Percentiles rank a stretch among this genome's conserved stretches.
These are phyloP conservation scores for Amanita rubescens DNA, from an alignment of 768 basidiomycete species.

Conservation along the genomic window DNA sequence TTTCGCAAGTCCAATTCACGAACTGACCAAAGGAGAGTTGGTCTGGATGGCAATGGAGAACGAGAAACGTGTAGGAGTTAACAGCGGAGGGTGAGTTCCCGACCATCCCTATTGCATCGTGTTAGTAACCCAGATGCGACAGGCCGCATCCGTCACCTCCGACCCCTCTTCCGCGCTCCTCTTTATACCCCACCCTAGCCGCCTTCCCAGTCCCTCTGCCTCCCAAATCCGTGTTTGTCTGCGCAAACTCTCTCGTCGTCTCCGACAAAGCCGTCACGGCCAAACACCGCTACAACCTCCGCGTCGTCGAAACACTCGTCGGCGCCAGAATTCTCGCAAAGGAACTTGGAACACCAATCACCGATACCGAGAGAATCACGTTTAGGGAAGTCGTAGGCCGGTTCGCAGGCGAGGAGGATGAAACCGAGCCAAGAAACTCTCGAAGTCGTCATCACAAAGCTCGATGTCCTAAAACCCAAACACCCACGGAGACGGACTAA, in stretches of 20 bases:
- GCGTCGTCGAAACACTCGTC: conserved; percentile 85
- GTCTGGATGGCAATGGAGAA: conserved; percentile 79
- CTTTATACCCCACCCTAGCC: conserved; percentile 69
- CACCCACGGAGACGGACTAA: too few species aligned
- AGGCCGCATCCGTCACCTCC: conserved; percentile 86
- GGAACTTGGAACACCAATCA: conserved; percentile 39
- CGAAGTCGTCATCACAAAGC: too few species aligned
- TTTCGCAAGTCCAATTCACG: not conserved
- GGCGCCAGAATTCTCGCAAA: conserved; percentile 69
- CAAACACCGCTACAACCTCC: conserved; percentile 77
- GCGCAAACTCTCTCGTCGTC: conserved; percentile 78
- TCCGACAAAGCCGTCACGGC: conserved; percentile 76
- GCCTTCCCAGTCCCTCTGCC: conserved; percentile 63
- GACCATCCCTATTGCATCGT: too few species aligned
- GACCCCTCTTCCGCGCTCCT: conserved; percentile 57
- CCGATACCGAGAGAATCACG: conserved; percentile 47
- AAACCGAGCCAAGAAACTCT: conserved; percentile 36
- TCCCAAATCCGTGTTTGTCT: conserved; percentile 53
- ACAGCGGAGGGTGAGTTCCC: conserved; percentile 63
- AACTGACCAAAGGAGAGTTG: conserved; percentile 58
- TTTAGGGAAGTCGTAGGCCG: conserved; percentile 60
- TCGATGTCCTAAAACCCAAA: too few species aligned
- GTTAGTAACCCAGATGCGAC: too few species aligned
- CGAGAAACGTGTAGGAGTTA: conserved; percentile 78
- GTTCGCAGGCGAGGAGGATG: conserved; percentile 36